Evolutionary conservation across 129 eudicot genomes (phyloP), one percentile per base, ranked within the genome.

Genomic region (Flaveria ramosissima): DNA sequence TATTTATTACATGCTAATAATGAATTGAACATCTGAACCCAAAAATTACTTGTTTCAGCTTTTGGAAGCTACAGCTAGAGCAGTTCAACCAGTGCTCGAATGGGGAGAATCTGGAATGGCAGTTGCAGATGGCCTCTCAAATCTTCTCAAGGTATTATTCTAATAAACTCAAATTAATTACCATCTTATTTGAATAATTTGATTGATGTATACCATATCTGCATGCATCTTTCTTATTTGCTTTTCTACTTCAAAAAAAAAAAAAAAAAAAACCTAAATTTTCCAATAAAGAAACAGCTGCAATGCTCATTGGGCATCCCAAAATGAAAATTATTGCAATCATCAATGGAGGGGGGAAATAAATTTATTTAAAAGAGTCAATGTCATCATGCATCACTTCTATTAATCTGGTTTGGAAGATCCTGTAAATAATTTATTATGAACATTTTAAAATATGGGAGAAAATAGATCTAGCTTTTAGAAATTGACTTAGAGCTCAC

Each of bases 71-170:
- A 91, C 98, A 36, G 98, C 98, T 13, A 89, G 97, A 84, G 97
- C 98, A 26, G 92, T 94, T 75, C 89, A 87, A 80, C 93, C 93
- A 7, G 98, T 94, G 50, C 89, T 91, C 21, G 91, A 87, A 82
- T 91, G 98, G 98, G 98, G 97, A 68, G 98, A 91, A 79, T 89
- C 98, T 50, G 98, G 98, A 68, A 69, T 82, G 69, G 85, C 91
- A 56, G 96, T 94, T 62, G 96, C 97, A 27, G 98, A 94, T 80
- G 98, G 98, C 67, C 98, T 94, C 64, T 86, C 88, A 55, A 91
- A 89, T 83, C 92, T 94, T 68, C 78, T 94, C 64, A 94, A 94
- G 93, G 98, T 94, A 88, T 17, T 39, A 41, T 2, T 17, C 1
- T 14, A 59, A 62, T 27, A 23, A 72, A 12, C 55, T 52, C 17